Conservation (phyloP, 1,284 basidiomycete genomes). For the Pholiota adiposa region DNA sequence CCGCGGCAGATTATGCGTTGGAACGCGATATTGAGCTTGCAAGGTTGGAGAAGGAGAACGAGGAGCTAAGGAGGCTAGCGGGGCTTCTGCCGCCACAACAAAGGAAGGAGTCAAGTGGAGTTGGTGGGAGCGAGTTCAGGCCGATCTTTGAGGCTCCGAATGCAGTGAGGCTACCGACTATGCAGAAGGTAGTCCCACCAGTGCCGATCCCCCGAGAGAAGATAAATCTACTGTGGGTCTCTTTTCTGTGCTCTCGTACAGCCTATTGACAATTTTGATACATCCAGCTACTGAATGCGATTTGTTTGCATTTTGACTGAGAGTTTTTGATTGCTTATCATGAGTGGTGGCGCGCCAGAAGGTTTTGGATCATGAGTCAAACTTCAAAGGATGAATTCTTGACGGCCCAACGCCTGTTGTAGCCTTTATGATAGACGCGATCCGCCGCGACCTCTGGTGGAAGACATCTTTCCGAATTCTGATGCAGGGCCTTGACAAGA, state of each 20-base stretch:
- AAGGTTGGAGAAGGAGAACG: constrained; percentile 86
- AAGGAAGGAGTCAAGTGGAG: constrained; percentile 23
- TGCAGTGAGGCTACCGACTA: constrained; percentile 28
- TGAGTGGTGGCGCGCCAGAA: background rate
- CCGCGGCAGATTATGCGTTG: constrained; percentile 71
- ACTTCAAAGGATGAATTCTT: background rate
- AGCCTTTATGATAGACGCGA: background rate
- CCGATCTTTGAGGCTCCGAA: constrained; percentile 25
- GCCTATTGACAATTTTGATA: background rate
- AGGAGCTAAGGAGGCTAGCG: constrained; percentile 74
- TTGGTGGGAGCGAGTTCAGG: constrained; percentile 22
- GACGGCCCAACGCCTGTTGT: background rate
- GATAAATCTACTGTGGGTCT: constrained; percentile 18
- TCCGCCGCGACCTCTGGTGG: background rate
- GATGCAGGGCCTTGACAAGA: background rate
- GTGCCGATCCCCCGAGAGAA: constrained; percentile 14
- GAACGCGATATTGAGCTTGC: constrained; percentile 88
- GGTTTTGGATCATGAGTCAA: background rate
- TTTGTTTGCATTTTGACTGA: background rate
- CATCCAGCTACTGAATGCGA: constrained; percentile 15
- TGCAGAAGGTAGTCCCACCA: constrained; percentile 22
- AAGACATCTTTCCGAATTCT: background rate
- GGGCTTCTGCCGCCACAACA: constrained; percentile 41
- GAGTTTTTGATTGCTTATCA: background rate
- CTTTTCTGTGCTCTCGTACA: constrained; percentile 13